Base-by-base conservation (phyloP, 495 filamentous ascomycete species). In the Penicillium canariense region DNA sequence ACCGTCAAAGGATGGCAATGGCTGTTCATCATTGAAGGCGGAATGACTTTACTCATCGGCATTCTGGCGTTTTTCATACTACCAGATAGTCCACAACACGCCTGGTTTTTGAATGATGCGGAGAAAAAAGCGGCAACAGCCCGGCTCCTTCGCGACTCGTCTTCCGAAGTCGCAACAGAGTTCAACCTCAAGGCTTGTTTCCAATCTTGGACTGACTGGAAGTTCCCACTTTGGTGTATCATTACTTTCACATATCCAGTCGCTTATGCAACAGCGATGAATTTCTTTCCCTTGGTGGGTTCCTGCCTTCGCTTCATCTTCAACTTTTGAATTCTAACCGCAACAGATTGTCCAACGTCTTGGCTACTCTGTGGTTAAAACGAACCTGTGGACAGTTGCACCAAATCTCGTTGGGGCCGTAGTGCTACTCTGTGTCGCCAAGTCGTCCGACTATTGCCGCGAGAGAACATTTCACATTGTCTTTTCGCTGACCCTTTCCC, bases 11-110 rank as follows among this genome's bases (percentile, higher is more conserved):
- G 76, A 7, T 91, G 87, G 88, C 77, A 84, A 22, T 90, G 87
- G 70, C 75, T 90, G 9, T 91, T 91, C 62, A 70, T 90, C 38
- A 82, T 90, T 44, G 86, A 91, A 56, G 88, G 88, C 0, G 52
- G 69, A 5, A 76, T 78, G 66, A 88, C 87, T 0, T 65, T 87
- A 18, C 50, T 79, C 18, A 83, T 84, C 57, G 73, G 81, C 2
- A 60, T 85, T 48, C 74, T 88, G 52, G 82, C 79, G 14, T 85
- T 78, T 63, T 83, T 78, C 61, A 84, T 86, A 50, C 73, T 90
- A 1, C 86, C 88, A 1, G 68, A 73, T 30, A 79, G 75, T 5
- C 82, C 84, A 2, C 72, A 78, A 25, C 76, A 74, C 39, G 84
- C 85, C 0, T 74, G 69, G 32, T 90, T 90, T 61, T 68, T 90